phyloP scores from a whole-genome alignment of 768 basidiomycete genomes.

The Melanogaster broomeanus region DNA sequence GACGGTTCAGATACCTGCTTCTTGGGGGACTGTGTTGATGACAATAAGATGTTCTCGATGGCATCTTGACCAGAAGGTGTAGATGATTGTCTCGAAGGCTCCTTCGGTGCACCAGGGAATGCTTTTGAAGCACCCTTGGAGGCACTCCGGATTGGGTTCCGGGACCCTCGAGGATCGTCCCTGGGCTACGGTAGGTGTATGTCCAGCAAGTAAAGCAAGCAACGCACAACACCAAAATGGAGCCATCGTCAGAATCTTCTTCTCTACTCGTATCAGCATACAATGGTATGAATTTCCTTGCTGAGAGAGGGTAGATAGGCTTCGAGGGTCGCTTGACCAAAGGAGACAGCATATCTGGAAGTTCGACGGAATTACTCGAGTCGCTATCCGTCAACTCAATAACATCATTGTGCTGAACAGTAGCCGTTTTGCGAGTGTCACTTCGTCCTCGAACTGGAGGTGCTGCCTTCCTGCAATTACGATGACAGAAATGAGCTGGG shows the following conservation, averaged over 20 bases:
- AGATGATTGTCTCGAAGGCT: background rate
- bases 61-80: conserved; percentile 7
- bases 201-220: background rate
- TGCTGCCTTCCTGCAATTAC: conserved; percentile 3
- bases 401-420: conserved; percentile 14
- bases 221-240: conserved; percentile 42
- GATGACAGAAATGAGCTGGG: conserved; percentile 1
- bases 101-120: background rate
- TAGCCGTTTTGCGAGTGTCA: background rate
- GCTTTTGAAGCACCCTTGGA: background rate
- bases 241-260: conserved; percentile 33
- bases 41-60: conserved; percentile 2
- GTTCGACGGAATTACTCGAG: conserved; percentile 13
- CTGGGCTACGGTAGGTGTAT: conserved; percentile 18
- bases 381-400: conserved; percentile 35
- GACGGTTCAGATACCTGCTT: conserved; percentile 5
- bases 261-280: conserved; percentile 35
- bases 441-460: background rate
- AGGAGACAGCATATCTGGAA: conserved; percentile 27
- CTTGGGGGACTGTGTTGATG: conserved; percentile 9
- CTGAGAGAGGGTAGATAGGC: conserved; percentile 4
- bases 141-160: conserved; percentile 42
- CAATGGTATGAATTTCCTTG: conserved; percentile 16
- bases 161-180: conserved; percentile 51
- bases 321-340: conserved; percentile 16